phyloP scores from a whole-genome alignment of 2,329 filamentous ascomycete genomes.

The Penicillium sp. region DNA sequence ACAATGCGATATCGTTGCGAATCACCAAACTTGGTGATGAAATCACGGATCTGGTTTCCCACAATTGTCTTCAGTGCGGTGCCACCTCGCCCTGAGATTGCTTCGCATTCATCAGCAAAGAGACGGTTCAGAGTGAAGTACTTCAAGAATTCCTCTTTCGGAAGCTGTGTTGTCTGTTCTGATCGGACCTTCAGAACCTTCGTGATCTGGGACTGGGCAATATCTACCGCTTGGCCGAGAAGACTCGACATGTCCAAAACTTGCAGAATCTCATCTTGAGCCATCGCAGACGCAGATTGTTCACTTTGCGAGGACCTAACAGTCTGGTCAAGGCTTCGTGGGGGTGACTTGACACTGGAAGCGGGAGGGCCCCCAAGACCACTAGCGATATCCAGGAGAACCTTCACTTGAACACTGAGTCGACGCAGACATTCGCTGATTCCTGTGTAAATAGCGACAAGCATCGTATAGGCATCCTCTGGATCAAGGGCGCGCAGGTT shows the following conservation, averaged over 20 bases:
- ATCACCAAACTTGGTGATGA: constrained; percentile 58
- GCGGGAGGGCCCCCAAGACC: constrained; percentile 43
- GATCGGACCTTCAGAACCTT: constrained; percentile 63
- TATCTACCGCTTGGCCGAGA: constrained; percentile 64
- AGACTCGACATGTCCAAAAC: constrained; percentile 64
- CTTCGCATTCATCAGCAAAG: constrained; percentile 66
- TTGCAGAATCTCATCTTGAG: constrained; percentile 61
- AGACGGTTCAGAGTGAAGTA: constrained; percentile 63
- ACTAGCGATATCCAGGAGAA: constrained; percentile 90
- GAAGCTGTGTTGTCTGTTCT: constrained; percentile 56
- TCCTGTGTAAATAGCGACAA: constrained; percentile 78
- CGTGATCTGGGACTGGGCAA: constrained; percentile 61
- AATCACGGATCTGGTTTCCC: constrained; percentile 61
- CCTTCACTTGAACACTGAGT: constrained; percentile 85
- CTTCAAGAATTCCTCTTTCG: constrained; percentile 57
- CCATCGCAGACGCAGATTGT: constrained; percentile 29
- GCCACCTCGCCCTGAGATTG: constrained; percentile 61
- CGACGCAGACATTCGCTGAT: constrained; percentile 83
- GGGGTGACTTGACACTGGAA: constrained; percentile 47
- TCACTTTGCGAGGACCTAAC: constrained; percentile 27
- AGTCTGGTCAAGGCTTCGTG: constrained; percentile 49
- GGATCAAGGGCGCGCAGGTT: constrained; percentile 82
- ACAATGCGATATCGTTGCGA: constrained; percentile 57
- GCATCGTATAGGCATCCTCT: constrained; percentile 77
- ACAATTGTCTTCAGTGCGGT: constrained; percentile 59